These are phyloP conservation scores for Meripilus lineatus DNA, from an alignment of 1,284 basidiomycete genomes.

Conservation along the genomic window DNA sequence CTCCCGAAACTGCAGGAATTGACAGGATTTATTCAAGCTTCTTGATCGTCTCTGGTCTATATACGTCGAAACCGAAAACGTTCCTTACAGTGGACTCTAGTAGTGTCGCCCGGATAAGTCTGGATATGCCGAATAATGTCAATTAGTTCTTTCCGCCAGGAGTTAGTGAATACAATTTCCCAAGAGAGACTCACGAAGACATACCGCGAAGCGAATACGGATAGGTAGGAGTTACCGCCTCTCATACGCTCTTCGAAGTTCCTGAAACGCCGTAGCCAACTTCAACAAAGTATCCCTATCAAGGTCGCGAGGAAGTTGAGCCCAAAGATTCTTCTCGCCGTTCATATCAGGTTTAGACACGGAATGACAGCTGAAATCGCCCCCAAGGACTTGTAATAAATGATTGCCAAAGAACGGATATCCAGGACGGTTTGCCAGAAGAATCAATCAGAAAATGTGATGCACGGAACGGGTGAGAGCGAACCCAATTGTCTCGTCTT, in stretches of 20 bases:
- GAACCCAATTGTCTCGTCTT: too few relatives aligned
- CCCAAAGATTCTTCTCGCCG: conserved; percentile 52
- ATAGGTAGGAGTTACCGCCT: conserved; percentile 47
- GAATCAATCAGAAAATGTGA: conserved; percentile 54
- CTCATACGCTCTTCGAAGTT: conserved; percentile 53
- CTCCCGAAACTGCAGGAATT: too few relatives aligned
- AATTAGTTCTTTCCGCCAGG: conserved; percentile 45
- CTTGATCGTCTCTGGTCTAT: conserved; percentile 58
- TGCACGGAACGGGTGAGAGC: too few relatives aligned
- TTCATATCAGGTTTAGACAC: conserved; percentile 60
- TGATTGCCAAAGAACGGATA: conserved; percentile 73
- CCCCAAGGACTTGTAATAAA: conserved; percentile 64
- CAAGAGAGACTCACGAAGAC: too few relatives aligned
- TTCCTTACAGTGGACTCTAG: conserved; percentile 54
- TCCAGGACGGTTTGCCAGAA: conserved; percentile 65
- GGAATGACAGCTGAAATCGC: conserved; percentile 62
- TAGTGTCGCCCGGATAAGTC: conserved; percentile 51
- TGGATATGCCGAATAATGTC: conserved; percentile 60
- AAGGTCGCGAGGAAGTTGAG: conserved; percentile 58
- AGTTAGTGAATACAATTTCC: too few relatives aligned
- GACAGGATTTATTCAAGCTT: conserved; percentile 51
- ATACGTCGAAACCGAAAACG: conserved; percentile 65
- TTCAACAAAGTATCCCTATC: conserved; percentile 46
- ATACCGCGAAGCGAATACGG: conserved; percentile 62
- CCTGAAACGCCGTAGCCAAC: conserved; percentile 60